These are phyloP conservation scores for Chalciporus chontae DNA, from an alignment of 768 basidiomycete species.

Conservation along the genomic window DNA sequence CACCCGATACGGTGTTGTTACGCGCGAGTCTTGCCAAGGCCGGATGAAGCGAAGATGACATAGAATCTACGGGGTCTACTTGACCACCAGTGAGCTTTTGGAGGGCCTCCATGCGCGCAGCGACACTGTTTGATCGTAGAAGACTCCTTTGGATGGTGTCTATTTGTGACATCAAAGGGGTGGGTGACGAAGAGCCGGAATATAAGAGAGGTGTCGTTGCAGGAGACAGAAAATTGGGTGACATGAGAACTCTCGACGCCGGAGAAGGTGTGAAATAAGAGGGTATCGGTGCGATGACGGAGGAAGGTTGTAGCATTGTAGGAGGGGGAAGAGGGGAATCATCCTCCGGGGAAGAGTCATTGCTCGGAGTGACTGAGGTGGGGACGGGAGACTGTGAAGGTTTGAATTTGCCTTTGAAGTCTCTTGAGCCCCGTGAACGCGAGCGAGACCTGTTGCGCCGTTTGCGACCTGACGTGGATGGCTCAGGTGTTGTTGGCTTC, in stretches of 20 bases:
- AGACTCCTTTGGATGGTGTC: slow-evolving; percentile 77
- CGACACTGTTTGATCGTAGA: slow-evolving; percentile 85
- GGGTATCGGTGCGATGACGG: slow-evolving; percentile 51
- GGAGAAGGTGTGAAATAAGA: slow-evolving; percentile 50
- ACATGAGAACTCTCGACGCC: slow-evolving; percentile 36
- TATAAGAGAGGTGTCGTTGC: slow-evolving; percentile 56
- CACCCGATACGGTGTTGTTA: slow-evolving; percentile 81
- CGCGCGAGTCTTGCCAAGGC: slow-evolving; percentile 48
- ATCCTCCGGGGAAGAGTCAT: slow-evolving; percentile 76
- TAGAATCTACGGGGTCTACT: slow-evolving; percentile 52
- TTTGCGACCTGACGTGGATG: slow-evolving; percentile 45
- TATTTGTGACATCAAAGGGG: slow-evolving; percentile 65
- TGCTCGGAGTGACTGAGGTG: slow-evolving; percentile 43
- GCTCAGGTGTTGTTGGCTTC: slow-evolving; percentile 37
- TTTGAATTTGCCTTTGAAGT: slow-evolving; percentile 61
- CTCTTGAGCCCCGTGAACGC: slow-evolving; percentile 59
- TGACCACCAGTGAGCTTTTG: slow-evolving; percentile 77
- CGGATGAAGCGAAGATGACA: slow-evolving; percentile 50
- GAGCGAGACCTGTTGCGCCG: slow-evolving; percentile 72
- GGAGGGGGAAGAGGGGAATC: slow-evolving; percentile 35
- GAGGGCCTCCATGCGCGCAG: slow-evolving; percentile 80
- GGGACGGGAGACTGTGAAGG: slow-evolving; percentile 46
- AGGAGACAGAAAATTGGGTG: slow-evolving; percentile 49
- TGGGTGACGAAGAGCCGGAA: slow-evolving; percentile 61
- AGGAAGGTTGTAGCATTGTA: slow-evolving; percentile 21